phyloP scores from a whole-genome alignment of 768 basidiomycete genomes.

The Rhizopogon vesiculosus region DNA sequence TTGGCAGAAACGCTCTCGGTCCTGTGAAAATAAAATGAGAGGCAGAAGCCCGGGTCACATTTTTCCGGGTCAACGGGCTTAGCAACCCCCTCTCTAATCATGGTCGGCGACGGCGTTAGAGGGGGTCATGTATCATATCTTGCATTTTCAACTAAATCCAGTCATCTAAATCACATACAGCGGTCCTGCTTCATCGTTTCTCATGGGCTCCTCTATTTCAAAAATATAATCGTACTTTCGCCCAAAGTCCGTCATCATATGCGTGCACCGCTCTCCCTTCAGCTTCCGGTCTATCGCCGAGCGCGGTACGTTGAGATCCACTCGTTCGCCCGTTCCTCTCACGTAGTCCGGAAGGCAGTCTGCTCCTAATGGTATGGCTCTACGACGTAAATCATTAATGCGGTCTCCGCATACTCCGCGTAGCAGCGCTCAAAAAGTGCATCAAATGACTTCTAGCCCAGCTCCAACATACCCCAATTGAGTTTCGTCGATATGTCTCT shows the following conservation, averaged over 20 bases:
- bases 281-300: constrained; percentile 18
- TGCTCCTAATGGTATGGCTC: neutral
- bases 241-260: constrained; percentile 6
- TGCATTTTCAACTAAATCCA: neutral
- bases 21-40: too few species aligned
- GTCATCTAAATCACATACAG: neutral
- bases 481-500: constrained; percentile 11
- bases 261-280: neutral
- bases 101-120: constrained; percentile 16
- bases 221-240: constrained; percentile 5
- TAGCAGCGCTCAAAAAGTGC: constrained; percentile 8
- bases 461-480: neutral
- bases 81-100: too few species aligned
- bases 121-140: constrained; percentile 5
- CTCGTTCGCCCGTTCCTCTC: neutral
- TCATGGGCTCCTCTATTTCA: neutral
- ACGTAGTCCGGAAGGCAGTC: constrained; percentile 3
- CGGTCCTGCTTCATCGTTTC: neutral
- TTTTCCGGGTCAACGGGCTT: too few species aligned
- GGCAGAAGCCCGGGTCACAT: too few species aligned
- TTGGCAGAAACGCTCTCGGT: neutral
- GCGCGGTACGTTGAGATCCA: neutral
- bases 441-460: neutral
- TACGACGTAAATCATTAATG: neutral
- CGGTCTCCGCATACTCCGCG: constrained; percentile 13